Evolutionary conservation across 2,329 filamentous ascomycete genomes (phyloP).

Genomic region (Celoporthe dispersa): DNA sequence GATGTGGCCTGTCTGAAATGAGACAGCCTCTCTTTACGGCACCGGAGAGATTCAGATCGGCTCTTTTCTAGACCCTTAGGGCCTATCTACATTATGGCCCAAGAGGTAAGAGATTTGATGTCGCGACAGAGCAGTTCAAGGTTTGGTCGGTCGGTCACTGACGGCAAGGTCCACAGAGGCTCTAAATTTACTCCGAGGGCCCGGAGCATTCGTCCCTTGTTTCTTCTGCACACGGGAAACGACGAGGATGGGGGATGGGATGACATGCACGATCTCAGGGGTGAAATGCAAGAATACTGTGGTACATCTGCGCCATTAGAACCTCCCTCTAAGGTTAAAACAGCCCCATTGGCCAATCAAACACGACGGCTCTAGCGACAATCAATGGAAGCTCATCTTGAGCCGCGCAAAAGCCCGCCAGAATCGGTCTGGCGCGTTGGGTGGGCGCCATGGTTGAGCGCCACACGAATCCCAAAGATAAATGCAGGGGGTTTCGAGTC

Average conservation of each 20-base stretch:
- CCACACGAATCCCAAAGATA: neutral
- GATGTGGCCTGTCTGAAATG: slow-evolving; percentile 16
- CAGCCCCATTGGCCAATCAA: neutral
- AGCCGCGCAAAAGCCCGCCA: slow-evolving; percentile 11
- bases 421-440: neutral
- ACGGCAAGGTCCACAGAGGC: neutral
- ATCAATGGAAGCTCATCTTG: slow-evolving; percentile 11
- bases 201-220: slow-evolving; percentile 6
- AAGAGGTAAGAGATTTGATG: neutral
- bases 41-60: slow-evolving; percentile 4
- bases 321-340: neutral
- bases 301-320: neutral
- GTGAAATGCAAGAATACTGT: neutral
- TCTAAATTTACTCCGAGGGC: neutral
- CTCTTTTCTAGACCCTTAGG: neutral
- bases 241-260: neutral
- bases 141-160: neutral
- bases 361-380: neutral
- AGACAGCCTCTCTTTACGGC: slow-evolving; percentile 11
- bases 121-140: neutral
- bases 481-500: slow-evolving; percentile 13
- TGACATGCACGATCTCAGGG: slow-evolving; percentile 1
- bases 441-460: neutral
- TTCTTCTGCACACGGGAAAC: neutral
- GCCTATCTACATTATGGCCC: neutral